Base-by-base conservation (phyloP, 805 yeast species). In the Yamadazyma phyllophila region DNA sequence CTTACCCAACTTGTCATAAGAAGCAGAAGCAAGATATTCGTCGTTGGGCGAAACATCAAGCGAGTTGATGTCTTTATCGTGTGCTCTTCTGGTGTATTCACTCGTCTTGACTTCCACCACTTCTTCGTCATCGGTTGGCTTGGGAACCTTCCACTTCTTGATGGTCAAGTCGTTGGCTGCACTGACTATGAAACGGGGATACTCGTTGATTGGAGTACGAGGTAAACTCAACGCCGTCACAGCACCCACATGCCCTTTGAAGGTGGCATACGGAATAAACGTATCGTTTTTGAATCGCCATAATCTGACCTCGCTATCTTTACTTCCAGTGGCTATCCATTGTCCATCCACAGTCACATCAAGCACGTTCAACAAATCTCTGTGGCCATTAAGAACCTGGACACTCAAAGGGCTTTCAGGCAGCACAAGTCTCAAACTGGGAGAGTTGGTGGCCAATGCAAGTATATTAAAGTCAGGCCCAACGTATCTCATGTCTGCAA, bases 371-470 rank as follows among this genome's bases (percentile, higher is more conserved):
- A 94, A 78, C 49, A 92, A 70, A 63, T 94, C 98, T 2, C 78
- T 77, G 63, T 94, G 99, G 1, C 96, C 97, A 49, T 85, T 86
- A 50, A 78, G 76, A 8, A 87, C 66, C 17, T 72, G 75, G 52
- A 85, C 82, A 50, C 83, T 87, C 37, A 84, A 67, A 9, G 83
- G 82, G 26, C 61, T 64, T n/a, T 67, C 62, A 1, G 86, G 78
- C 52, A 84, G 83, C 29, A 91, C 77, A 11, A 94, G 65, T 61
- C 98, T 74, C 45, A 94, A 67, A 1, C 92, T 82, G 10, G 97
- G 96, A 1, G 98, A 88, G 64, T 94, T 94, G 2, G 98, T 92
- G 1, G 98, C 97, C 52, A 94, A 63, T 4, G 96, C 98, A 37
- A 92, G 62, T 31, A 74, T 66, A 38, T 74, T 61, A 26, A 69